Base-by-base conservation (phyloP, 2,329 filamentous ascomycete genomes). In the Helminthosporium solani region DNA sequence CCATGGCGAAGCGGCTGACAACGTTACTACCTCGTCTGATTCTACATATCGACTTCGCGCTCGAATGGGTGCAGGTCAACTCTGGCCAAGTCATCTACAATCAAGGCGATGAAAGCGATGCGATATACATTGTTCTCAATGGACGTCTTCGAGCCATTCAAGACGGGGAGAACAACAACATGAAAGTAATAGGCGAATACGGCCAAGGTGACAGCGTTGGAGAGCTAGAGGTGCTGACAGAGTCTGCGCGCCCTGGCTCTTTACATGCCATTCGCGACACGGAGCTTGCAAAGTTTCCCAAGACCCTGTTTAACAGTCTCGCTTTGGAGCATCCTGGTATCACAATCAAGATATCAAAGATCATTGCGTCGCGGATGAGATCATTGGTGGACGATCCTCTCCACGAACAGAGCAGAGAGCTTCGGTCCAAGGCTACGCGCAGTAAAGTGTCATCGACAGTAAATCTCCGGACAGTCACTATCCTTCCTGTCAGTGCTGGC, bases 341-440 rank as follows among this genome's bases (percentile, higher is more conserved):
- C 63, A 97, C 94, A 0, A 97, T 99, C 69, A 96, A 97, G 70
- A 95, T 99, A 21, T 97, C 94, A 1, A 99, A 97, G 70, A 94
- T 99, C 57, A 96, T 99, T 60, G 94, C 94, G 0, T 90, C 91
- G 28, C 84, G 94, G 2, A 97, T 99, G 94, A 81, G 92, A 50
- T 82, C 88, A 33, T 73, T 96, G 31, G 83, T 97, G 16, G 90
- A 97, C 58, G 86, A 91, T 58, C 88, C 90, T 1, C 73, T 88
- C 14, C 80, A 83, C 28, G 79, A 86, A 31, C 78, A 84, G 42
- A 78, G 79, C 7, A 83, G 83, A 48, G 87, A 92, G 42, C 74
- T 75, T 36, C 75, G 78, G 4, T 74, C 74, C n/a, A 75, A 77
- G 7, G 78, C 79, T 11, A 73, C 74, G 18, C 78, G 81, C 1